Evolutionary conservation across 2,329 filamentous ascomycete genomes (phyloP), one percentile per base, ranked within the genome.

Genomic region (Pseudopithomyces maydicus): DNA sequence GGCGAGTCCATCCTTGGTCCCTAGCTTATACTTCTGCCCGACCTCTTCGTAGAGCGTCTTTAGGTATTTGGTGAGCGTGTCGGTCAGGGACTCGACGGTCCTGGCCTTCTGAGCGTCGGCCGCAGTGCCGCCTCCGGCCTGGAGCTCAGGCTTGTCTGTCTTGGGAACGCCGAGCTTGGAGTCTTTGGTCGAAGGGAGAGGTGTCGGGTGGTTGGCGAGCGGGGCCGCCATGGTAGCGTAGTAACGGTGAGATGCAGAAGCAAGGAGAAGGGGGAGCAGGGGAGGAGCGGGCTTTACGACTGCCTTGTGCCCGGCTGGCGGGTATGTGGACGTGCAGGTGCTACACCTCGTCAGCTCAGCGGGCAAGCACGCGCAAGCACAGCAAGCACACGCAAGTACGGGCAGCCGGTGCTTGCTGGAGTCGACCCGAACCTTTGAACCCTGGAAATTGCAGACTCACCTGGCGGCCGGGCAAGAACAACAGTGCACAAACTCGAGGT

Each of bases 101-200:
- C 67, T 65, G 29, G 73, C 72, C 50, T 68, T 69, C 19, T 59
- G 29, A 11, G 69, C 65, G 43, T 52, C 68, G 6, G 70, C 59
- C 2, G 74, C 69, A 14, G 68, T 72, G 10, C 74, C 74, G 57
- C 74, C 74, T 38, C 74, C 74, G 12, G 74, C 74, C 60, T 77
- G 74, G 29, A 74, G 73, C 52, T 75, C 62, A 2, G 73, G 70
- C 23, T 72, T 52, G 49, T 71, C 66, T 50, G 68, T 54, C 59
- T 73, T 69, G 36, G 71, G 72, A 14, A 64, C 63, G 17, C 69
- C 72, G 41, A 74, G 56, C 63, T 74, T 74, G 44, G 47, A 57
- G 58, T 75, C 71, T 38, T 45, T 52, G 17, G 39, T 22, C 15
- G 49, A n/a, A 42, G 22, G 38, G 22, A n/a, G 35, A 29, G 48